Evolutionary conservation across 2,329 filamentous ascomycete species (phyloP), one percentile per base, ranked within the genome.

Genomic region (Diaporthe amygdali): DNA sequence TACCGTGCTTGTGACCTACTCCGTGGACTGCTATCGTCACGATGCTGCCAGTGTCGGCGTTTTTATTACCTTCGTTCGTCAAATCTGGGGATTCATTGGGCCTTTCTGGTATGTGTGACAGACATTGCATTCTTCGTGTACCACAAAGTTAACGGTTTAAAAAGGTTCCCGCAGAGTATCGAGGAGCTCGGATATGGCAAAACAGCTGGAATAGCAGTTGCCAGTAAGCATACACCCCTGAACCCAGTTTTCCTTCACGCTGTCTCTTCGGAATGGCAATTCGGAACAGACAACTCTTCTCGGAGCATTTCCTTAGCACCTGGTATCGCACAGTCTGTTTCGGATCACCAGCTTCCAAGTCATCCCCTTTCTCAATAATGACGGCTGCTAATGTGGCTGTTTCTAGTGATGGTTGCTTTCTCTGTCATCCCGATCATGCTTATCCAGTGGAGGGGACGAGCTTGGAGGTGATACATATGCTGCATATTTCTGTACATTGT

Each of bases 1-100:
- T 0, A 91, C 89, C 0, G 86, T 90, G 2, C 76, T 89, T 52
- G 86, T 90, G 30, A 90, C 89, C 0, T 91, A 90, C 76, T 85
- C 88, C 0, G 85, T 91, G 1, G 89, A 91, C 74, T 88, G 87
- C 75, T 85, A 89, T 72, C 83, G 81, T 2, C 81, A 87, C 34
- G 83, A 88, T 49, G 82, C 87, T 0, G 85, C 85, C 1, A 84
- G 85, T 67, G 83, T 91, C 22, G 89, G 88, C 2, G 88, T 89
- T 0, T 90, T 90, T 73, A 84, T 91, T 73, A 90, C 84, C 4
- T 82, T 90, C 68, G 83, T 89, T 2, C 82, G 89, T 9, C 85
- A 88, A 70, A 85, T 84, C 0, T 88, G 84, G 84, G 86, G 85
- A 0, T 88, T 88, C 75, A 83, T 87, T 67, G 82, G 84, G 8